A percentile compares a stretch with the other conserved stretches of the same genome.
Conservation (phyloP, 805 yeast species). For the Cyberlindnera maritima region DNA sequence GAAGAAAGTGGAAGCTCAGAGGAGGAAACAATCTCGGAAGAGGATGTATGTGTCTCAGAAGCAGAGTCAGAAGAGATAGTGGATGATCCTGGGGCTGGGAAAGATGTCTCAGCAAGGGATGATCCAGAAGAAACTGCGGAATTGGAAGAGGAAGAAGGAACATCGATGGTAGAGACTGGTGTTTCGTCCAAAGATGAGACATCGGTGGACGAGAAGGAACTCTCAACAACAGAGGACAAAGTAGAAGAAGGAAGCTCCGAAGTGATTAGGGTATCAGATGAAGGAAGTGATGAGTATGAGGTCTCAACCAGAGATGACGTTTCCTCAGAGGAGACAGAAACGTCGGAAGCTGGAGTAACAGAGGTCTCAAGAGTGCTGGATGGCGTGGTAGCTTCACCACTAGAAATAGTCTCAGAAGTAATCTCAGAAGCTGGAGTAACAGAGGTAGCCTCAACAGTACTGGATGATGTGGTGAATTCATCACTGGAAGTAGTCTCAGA, state of each 20-base stretch:
- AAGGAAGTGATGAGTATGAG: not conserved
- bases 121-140: not conserved
- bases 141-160: too few species aligned
- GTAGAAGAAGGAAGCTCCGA: too few species aligned
- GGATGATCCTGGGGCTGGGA: too few species aligned
- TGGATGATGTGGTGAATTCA: not conserved
- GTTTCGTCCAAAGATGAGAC: too few species aligned
- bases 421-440: not conserved
- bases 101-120: not conserved
- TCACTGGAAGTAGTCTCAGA: not conserved
- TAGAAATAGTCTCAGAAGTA: not conserved
- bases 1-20: not conserved
- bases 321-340: not conserved
- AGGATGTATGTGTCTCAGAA: too few species aligned
- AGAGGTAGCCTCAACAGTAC: too few species aligned
- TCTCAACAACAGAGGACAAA: too few species aligned
- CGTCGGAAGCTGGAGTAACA: not conserved
- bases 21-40: not conserved
- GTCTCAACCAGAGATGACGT: too few species aligned
- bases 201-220: too few species aligned
- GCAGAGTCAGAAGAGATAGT: too few species aligned
- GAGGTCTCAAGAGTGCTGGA: too few species aligned
- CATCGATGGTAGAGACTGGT: not conserved
- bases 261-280: not conserved
- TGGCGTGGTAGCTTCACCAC: not conserved